Base-by-base conservation (phyloP, 352 stramenopile species). In the Pythium pyrilobum region DNA sequence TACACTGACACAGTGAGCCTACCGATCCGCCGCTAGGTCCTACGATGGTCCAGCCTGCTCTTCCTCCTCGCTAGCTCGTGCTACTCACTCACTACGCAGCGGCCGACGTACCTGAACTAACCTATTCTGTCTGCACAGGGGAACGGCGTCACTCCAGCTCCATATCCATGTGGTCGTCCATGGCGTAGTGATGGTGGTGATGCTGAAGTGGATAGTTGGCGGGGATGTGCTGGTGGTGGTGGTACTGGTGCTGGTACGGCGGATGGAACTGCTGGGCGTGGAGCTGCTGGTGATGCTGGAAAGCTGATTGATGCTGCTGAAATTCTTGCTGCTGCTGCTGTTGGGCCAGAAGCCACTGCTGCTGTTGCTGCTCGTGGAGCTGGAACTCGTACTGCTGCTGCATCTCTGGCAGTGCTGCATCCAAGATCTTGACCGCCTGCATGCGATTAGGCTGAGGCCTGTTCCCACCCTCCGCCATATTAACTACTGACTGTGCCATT, bases 331-430 rank as follows among this genome's bases (percentile, higher is more conserved):
- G 60, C 11, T 67, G 59, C 15, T 85, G 66, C 20, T 29, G 44
- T 39, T 73, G 50, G 34, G 32, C 27, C 5, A 72, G 49, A 12
- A 76, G 62, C 31, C 71, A 61, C 40, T 77, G 69, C 13, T 76
- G 61, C 23, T 69, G 61, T 44, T 81, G 64, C n/a, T 78, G 63
- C 18, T 76, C 64, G 24, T 71, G 65, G 16, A 73, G 59, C 21
- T 78, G 70, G 21, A 59, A 62, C 24, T 59, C 42, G 34, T 72
- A 62, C 40, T 85, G 71, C 36, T 86, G 71, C 33, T 84, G 66
- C 61, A 84, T 75, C n/a, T 89, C 71, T 0, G 77, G 43, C 31
- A 92, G 58, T 33, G 82, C 84, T 0, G 68, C 65, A 47, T 90
- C 77, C 7, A 90, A 50, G 32, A 75, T 64, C 15, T 70, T 62